Evolutionary conservation across 768 basidiomycete species (phyloP), one percentile per base, ranked within the genome.

Genomic region (Leccinum boreale): DNA sequence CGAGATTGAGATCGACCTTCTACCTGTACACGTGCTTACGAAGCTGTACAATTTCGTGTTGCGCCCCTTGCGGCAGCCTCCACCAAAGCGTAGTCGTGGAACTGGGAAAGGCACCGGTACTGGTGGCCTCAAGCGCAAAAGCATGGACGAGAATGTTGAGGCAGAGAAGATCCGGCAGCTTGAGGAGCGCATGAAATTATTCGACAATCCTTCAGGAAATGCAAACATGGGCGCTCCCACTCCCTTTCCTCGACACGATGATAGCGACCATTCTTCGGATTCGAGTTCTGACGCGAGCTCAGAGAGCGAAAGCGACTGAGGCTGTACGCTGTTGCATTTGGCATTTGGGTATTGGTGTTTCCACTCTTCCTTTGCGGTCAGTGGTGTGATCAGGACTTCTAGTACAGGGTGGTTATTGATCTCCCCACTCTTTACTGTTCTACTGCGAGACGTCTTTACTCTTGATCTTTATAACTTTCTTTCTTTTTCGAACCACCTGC

Each of bases 71-170:
- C 85, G 85, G 29, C 83, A 86, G 46, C 81, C 86, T 9, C 80
- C 85, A 44, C 82, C 81, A 19, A 85, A 85, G 59, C 84, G 89
- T 50, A 85, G 75, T 65, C 79, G 85, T 44, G 61, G 62, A 21
- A 78, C 79, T 5, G 86, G 87, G 60, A 91, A 92, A 69, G 90
- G 90, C 31, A 88, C 87, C 0, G 90, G 90, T 1, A 94, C 92
- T 4, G 94, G 93, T 45, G 93, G 94, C 9, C 77, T 93, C 49
- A 93, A 94, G 73, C 86, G 94, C 57, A 94, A 94, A 81, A 92
- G 89, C 69, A 95, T 98, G 91, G 94, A 98, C 69, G 94, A 98
- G 76, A 91, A 93, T 62, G 89, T 89, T 33, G 96, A 99, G 75
- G 89, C 92, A 8, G 94, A 93, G 78, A 93, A 95, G 79, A 99